Evolutionary conservation across 495 filamentous ascomycete species (phyloP), one percentile per base, ranked within the genome.

Genomic region (Barbatosphaeria neglecta): DNA sequence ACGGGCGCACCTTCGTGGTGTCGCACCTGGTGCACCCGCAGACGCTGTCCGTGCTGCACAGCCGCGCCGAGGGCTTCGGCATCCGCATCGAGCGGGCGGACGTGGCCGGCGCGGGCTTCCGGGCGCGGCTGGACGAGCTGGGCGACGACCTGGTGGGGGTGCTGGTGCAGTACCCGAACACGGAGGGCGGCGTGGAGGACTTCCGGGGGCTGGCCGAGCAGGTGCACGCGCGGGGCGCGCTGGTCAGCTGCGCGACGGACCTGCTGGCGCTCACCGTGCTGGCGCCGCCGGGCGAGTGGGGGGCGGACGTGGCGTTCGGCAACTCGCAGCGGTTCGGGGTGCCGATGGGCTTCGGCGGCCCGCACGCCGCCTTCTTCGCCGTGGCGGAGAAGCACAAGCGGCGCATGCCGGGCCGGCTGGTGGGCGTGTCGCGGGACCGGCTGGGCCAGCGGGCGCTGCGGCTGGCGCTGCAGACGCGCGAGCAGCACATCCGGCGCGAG

Each of bases 321-420:
- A 96, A 83, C 61, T 79, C 92, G n/a, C 92, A 98, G 69, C 71
- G 92, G 47, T 81, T 98, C 50, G 92, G 92, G 60, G 88, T 98
- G 3, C 92, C 92, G 2, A 78, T 97, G 60, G 92, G 93, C 37
- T 94, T 83, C 58, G 92, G 92, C 60, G 92, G 92, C 17, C 92
- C 92, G 18, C 93, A 97, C 61, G 92, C 92, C 27, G 92, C 93
- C 22, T 98, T 98, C 78, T 95, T 98, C 59, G 89, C 92, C 20
- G 89, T 88, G 45, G 74, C 77, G 20, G 90, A 97, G 35, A 90
- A 94, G 67, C 78, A 90, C 62, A 95, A 96, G 77, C 76, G 92
- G 43, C 95, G 95, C 72, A 95, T 98, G 50, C 92, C 92, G 17
- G 92, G 92, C 16, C 84, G 92, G 53, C 68, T 98, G 22, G 81